Base-by-base conservation (phyloP, 202 grass and related monocot species). In the Setaria viridis region DNA sequence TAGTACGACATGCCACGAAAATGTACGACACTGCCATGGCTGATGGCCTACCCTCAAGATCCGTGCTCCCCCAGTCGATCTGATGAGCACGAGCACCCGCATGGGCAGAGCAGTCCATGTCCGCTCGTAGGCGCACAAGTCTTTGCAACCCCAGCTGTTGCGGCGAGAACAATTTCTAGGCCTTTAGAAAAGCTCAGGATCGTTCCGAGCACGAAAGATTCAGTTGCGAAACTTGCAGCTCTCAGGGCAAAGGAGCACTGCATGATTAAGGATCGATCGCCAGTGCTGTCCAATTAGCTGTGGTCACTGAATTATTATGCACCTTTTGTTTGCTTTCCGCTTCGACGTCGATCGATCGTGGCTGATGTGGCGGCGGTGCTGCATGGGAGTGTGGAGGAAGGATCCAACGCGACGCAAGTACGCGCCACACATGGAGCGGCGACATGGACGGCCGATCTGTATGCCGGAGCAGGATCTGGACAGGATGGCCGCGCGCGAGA, bases 51-150 rank as follows among this genome's bases (percentile, higher is more conserved):
- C 59, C 42, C 84, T 53, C 42, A 9, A 58, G 78, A 75, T 76
- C 37, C 3, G 55, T 37, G 39, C 11, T 11, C 13, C 55, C 59
- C 3, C 1, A 76, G 71, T 69, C 39, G 19, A 87, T 68, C 66
- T 59, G 80, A 59, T 39, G 30, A 11, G 29, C 55, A 17, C 73
- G 53, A 15, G 47, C 57, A 17, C 65, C 62, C 49, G 67, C 33
- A 84, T 84, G 80, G 80, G 69, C 62, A 17, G 70, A 84, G 37
- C 69, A 45, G 14, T 55, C 83, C n/a, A 19, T 87, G 89, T 56
- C 76, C 72, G 12, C 68, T 56, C 62, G 51, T 5, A 20, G 59
- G 19, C 75, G 32, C 76, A 85, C 75, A 87, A 3, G 68, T 35
- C 80, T 32, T 42, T 68, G 89, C 69, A 8, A 3, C 68, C 77